Base-by-base conservation (phyloP, 495 filamentous ascomycete genomes). In the Viridothelium virens region DNA sequence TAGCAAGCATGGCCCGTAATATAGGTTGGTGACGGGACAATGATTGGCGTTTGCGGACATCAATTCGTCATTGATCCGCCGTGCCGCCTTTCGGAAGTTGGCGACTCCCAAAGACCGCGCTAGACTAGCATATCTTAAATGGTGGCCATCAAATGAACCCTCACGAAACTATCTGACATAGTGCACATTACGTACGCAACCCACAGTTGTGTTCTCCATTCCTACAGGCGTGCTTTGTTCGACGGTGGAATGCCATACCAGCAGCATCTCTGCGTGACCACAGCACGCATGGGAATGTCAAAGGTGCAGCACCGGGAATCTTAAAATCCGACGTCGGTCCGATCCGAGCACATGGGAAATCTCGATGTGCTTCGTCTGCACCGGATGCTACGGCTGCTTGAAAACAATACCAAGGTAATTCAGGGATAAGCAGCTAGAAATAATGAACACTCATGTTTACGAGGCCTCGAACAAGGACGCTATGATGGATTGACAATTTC, bases 31-130 rank as follows among this genome's bases (percentile, higher is more conserved):
- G 25, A 31, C 53, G 53, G 53, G 31, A 59, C 33, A 9, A 31
- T 31, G 53, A 59, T 59, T 59, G 53, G 53, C 53, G 53, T 59
- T 11, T 11, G 25, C 53, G 53, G 53, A 59, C 31, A 59, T 59
- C 31, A 36, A 59, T 14, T 59, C 53, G 53, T 59, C 53, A 59
- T 59, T 25, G 25, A 59, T 59, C 53, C 18, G 11, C 53, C 53
- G 31, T 44, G 25, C 25, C 25, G 25, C 25, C 25, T 25, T 25
- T 53, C 48, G 48, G 48, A 18, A 14, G 7, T 53, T 53, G n/a
- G 48, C 41, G 41, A 46, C 41, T 25, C 25, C 25, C 25, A 25
- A 25, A 25, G 25, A 25, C 25, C 25, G 25, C 25, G 25, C 25
- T 1, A 25, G 25, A 25, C 25, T 25, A 25, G 25, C 25, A 25